These are phyloP conservation scores for Pyricularia grisea DNA, from an alignment of 2,329 filamentous ascomycete genomes.

Conservation along the genomic window DNA sequence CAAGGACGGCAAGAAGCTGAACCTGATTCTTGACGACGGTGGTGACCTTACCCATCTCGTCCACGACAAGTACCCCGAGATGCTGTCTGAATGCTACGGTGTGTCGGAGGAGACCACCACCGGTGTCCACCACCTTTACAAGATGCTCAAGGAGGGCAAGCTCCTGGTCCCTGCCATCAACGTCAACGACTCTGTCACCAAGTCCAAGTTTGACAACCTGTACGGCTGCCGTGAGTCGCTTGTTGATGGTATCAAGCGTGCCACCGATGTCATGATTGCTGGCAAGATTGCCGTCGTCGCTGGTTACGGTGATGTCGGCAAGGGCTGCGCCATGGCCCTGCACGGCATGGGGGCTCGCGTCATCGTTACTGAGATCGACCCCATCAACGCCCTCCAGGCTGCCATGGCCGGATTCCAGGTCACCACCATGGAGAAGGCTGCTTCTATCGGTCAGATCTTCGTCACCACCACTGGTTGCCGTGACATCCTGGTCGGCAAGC, in stretches of 20 bases:
- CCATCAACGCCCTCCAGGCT: conserved; percentile 99
- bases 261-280: conserved; percentile 99
- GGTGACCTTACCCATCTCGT: conserved; percentile 94
- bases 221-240: conserved; percentile 99
- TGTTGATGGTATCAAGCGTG: conserved; percentile 99
- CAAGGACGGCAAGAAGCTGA: conserved; percentile 93
- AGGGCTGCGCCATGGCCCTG: conserved; percentile 94
- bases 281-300: conserved; percentile 97
- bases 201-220: conserved; percentile 99
- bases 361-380: conserved; percentile 92
- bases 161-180: conserved; percentile 96
- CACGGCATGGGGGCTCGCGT: conserved; percentile 96
- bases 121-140: conserved; percentile 98
- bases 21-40: conserved; percentile 98
- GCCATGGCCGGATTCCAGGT: conserved; percentile 97
- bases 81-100: conserved; percentile 97
- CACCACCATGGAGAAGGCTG: conserved; percentile 93
- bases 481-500: conserved; percentile 84
- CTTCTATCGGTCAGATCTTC: conserved; percentile 85
- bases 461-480: conserved; percentile 98
- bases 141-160: conserved; percentile 84
- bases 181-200: conserved; percentile 99
- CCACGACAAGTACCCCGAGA: conserved; percentile 96
- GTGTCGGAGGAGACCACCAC: conserved; percentile 99
- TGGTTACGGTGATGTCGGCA: conserved; percentile 97